Evolutionary conservation across 805 yeast genomes (phyloP).

Genomic region (Saitoella complicata): DNA sequence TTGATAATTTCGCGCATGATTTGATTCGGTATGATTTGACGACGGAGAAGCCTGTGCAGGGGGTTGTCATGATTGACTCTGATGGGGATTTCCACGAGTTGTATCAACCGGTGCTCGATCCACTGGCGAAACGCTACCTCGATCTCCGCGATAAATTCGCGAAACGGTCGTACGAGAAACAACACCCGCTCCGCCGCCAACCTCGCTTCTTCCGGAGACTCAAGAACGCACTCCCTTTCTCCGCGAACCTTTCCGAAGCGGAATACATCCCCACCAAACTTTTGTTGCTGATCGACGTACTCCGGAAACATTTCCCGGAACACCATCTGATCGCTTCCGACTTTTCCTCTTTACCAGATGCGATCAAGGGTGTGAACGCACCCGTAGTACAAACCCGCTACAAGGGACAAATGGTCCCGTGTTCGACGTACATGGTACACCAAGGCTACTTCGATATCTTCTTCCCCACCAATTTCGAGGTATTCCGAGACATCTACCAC

Average conservation of each 20-base stretch:
- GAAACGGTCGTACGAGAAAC: constrained; percentile 17
- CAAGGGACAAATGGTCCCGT: constrained; percentile 49
- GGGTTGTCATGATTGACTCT: constrained; percentile 56
- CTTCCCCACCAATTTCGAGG: constrained; percentile 66
- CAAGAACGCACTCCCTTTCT: constrained; percentile 43
- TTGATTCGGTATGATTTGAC: constrained; percentile 55
- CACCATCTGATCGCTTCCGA: constrained; percentile 65
- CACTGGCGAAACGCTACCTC: constrained; percentile 33
- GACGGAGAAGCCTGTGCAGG: constrained; percentile 57
- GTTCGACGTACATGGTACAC: constrained; percentile 60
- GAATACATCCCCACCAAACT: constrained; percentile 74
- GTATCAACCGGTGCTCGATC: constrained; percentile 23
- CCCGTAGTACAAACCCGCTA: constrained; percentile 73
- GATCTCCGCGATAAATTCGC: constrained; percentile 30
- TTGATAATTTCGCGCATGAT: constrained; percentile 75
- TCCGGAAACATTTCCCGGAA: constrained; percentile 51
- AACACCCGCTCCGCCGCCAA: constrained; percentile 46
- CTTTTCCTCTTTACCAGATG: constrained; percentile 31
- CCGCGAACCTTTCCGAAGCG: constrained; percentile 49
- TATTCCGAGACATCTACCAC: constrained; percentile 44
- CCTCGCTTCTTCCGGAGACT: constrained; percentile 28
- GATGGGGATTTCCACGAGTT: constrained; percentile 63
- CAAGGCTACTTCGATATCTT: constrained; percentile 78
- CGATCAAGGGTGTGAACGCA: constrained; percentile 40
- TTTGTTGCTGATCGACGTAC: constrained; percentile 44